Base-by-base conservation (phyloP, 768 basidiomycete species). In the Cystofilobasidium capitatum region DNA sequence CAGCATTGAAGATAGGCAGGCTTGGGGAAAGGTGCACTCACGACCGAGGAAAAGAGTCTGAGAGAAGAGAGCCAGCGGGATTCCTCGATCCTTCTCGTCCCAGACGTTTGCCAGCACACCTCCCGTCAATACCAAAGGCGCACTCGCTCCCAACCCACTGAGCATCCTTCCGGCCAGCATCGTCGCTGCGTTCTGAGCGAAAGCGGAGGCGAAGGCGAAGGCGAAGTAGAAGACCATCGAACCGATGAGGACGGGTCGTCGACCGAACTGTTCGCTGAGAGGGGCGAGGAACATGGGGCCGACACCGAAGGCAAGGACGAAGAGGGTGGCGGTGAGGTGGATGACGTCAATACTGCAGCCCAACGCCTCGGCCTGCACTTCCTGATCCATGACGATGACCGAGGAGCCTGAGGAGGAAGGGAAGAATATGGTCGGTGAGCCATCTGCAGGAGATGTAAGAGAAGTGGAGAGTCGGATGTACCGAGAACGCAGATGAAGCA, bases 201-300 rank as follows among this genome's bases (percentile, higher is more conserved):
- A 69, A 0, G 74, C 75, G 26, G 69, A 74, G 1, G 75, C 75
- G n/a, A 77, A 71, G 31, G 75, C 76, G 72, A 77, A 76, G 59
- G 75, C 58, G 59, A 22, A 71, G 70, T 74, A 77, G 59, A 74
- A 59, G 35, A 63, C 62, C 26, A 74, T 72, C 24, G 71, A 69
- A 59, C 73, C 24, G 31, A 73, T 47, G 71, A 73, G 74, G 64
- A 75, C 66, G 1, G 70, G 65, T 36, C 71, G 65, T 17, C 77
- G 71, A 9, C 76, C 76, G 47, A 70, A 71, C 44, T 76, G 58
- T 47, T 76, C 76, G n/a, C 71, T 72, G 14, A 71, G 62, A 0
- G 77, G 77, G 0, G 77, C 72, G 57, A 75, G 74, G 26, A 76
- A 13, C 1, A 78, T 62, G 0, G 76, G 76, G 13, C 77, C 77